Conservation (phyloP, 1,139 yeast genomes). For the Wickerhamiella pararugosa region DNA sequence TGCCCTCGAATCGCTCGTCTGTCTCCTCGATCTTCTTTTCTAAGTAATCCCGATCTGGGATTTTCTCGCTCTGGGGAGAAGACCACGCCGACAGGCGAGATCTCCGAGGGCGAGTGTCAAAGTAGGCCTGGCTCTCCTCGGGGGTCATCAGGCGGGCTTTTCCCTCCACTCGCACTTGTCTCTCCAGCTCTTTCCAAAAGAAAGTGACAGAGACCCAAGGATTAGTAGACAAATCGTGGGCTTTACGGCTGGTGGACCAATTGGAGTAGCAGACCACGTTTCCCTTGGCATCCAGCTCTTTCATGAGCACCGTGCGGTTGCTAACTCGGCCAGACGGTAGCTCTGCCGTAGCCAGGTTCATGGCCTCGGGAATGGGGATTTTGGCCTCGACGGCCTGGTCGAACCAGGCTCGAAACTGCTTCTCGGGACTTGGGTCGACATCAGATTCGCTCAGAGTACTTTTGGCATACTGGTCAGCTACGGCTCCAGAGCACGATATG, state of each 20-base stretch:
- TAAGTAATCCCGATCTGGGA: constrained; percentile 45
- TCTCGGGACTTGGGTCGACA: constrained; percentile 46
- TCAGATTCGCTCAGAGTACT: constrained; percentile 42
- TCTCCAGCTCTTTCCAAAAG: constrained; percentile 81
- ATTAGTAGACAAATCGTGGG: constrained; percentile 52
- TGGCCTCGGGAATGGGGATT: constrained; percentile 61
- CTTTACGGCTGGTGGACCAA: constrained; percentile 78
- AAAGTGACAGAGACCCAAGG: constrained; percentile 75
- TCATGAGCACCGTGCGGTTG: constrained; percentile 67
- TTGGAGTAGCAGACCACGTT: constrained; percentile 74
- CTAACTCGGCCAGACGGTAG: constrained; percentile 82
- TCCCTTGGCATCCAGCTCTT: constrained; percentile 75
- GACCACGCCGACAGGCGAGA: constrained; percentile 97
- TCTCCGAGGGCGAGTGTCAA: constrained; percentile 78
- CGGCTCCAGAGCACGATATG: constrained; percentile 8
- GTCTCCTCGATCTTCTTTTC: constrained; percentile 34
- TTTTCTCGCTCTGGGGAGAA: constrained; percentile 63
- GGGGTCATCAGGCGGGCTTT: constrained; percentile 54
- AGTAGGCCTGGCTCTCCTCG: constrained; percentile 66
- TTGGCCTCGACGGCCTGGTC: constrained; percentile 48
- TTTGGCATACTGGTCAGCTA: constrained; percentile 73
- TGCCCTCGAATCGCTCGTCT: constrained; percentile 44
- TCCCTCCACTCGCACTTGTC: constrained; percentile 92
- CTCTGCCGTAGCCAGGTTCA: constrained; percentile 70
- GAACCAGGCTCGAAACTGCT: constrained; percentile 76